Conservation (phyloP, 345 rosid species). For the Citrus medica region DNA sequence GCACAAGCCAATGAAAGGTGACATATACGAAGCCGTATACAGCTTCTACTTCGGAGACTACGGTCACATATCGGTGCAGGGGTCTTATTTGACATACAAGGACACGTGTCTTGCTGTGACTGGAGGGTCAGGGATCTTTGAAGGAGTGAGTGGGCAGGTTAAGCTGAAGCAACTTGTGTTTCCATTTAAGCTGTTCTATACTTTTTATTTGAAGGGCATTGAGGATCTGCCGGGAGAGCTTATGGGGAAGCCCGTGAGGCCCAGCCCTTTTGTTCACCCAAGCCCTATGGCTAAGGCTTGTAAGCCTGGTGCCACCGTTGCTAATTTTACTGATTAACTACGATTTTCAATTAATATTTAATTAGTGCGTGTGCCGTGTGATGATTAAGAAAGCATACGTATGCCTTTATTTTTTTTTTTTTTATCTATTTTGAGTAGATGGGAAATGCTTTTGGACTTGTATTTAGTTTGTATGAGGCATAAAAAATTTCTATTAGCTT, state of each 20-base stretch:
- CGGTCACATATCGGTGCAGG: constrained; percentile 67
- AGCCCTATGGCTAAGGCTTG: constrained; percentile 49
- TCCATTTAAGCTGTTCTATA: constrained; percentile 69
- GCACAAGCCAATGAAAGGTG: constrained; percentile 69
- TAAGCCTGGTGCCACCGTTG: constrained; percentile 39
- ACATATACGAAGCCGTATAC: constrained; percentile 69
- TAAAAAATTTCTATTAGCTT: neutral
- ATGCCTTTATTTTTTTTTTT: too few species aligned
- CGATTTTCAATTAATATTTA: too few species aligned
- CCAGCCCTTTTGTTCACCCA: constrained; percentile 45
- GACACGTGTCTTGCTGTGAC: constrained; percentile 58
- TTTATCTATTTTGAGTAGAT: too few species aligned
- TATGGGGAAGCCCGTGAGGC: constrained; percentile 37
- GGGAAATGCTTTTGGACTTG: too few species aligned
- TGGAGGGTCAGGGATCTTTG: constrained; percentile 63
- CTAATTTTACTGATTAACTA: constrained; percentile 37
- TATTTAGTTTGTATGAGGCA: neutral
- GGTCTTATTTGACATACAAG: constrained; percentile 57
- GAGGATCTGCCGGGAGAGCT: constrained; percentile 51
- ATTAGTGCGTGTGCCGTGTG: too few species aligned
- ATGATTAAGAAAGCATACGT: too few species aligned
- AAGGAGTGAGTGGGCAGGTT: constrained; percentile 61
- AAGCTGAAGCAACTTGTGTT: constrained; percentile 57
- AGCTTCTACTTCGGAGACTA: constrained; percentile 82
- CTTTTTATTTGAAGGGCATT: constrained; percentile 58